Percentiles rank a stretch among this genome's conserved stretches.
phyloP scores from a whole-genome alignment of 1,284 basidiomycete species.

The Ganoderma leucocontextum region DNA sequence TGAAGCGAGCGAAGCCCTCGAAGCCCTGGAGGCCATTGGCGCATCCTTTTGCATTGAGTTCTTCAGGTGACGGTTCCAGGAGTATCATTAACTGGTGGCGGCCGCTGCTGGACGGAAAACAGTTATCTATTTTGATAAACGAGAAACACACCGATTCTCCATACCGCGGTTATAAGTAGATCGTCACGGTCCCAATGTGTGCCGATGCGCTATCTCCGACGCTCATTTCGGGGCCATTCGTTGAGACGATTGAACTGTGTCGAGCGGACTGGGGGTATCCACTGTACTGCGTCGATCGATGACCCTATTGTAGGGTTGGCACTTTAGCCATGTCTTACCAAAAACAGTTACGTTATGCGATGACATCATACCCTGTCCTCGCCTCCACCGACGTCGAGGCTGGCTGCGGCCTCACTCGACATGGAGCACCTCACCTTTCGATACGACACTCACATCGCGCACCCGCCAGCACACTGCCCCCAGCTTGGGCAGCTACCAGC shows the following conservation, averaged over 20 bases:
- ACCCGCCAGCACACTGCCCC: not conserved
- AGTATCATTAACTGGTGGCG: constrained; percentile 8
- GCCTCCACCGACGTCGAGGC: constrained; percentile 12
- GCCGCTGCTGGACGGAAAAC: constrained; percentile 6
- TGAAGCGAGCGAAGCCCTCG: constrained; percentile 1
- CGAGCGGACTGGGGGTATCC: not conserved
- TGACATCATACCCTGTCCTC: constrained; percentile 24
- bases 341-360: not conserved
- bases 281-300: not conserved
- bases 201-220: constrained; percentile 18
- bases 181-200: not conserved
- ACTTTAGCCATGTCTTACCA: constrained; percentile 19
- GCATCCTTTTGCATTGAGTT: constrained; percentile 1
- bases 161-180: not conserved
- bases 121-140: not conserved
- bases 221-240: not conserved
- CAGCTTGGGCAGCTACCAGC: not conserved
- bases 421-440: constrained; percentile 8
- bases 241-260: constrained; percentile 7
- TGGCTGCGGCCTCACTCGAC: constrained; percentile 6
- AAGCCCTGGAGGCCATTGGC: not conserved
- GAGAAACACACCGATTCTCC: not conserved
- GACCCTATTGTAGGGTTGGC: constrained; percentile 26
- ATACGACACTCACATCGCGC: constrained; percentile 7
- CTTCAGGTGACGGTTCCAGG: not conserved